phyloP scores from a whole-genome alignment of 768 basidiomycete genomes.

The Candolleomyces aberdarensis region DNA sequence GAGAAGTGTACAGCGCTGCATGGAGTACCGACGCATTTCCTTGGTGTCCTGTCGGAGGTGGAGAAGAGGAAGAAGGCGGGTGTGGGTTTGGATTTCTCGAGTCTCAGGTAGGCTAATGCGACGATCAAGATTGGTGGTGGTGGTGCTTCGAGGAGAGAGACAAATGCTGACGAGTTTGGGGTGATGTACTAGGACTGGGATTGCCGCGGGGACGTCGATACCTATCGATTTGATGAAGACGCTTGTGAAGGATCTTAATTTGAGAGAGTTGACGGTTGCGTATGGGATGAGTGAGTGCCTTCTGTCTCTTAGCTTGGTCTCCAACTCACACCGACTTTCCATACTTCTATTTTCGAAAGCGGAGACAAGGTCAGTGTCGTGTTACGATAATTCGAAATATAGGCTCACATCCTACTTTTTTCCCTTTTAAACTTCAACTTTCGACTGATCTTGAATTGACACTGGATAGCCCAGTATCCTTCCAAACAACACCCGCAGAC shows the following conservation, averaged over 20 bases:
- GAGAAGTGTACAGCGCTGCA: constrained; percentile 79
- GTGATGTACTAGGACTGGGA: constrained; percentile 64
- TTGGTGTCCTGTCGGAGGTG: constrained; percentile 69
- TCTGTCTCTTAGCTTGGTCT: neutral
- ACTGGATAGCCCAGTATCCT: constrained; percentile 76
- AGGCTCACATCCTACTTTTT: too few relatives aligned
- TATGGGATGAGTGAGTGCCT: constrained; percentile 80
- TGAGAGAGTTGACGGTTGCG: constrained; percentile 69
- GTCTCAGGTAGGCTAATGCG: constrained; percentile 45
- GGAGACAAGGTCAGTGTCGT: constrained; percentile 58
- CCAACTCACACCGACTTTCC: constrained; percentile 4
- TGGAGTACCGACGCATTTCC: constrained; percentile 84
- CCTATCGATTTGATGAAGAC: constrained; percentile 79
- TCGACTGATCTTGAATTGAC: too few relatives aligned
- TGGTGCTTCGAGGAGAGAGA: neutral
- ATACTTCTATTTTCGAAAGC: constrained; percentile 36
- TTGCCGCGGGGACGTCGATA: constrained; percentile 76
- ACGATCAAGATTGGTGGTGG: too few relatives aligned
- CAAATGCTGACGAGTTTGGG: neutral
- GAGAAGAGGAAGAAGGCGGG: constrained; percentile 48
- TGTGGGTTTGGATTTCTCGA: constrained; percentile 43
- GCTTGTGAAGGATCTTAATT: constrained; percentile 63
- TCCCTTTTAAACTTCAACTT: too few relatives aligned
- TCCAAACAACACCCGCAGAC: constrained; percentile 72
- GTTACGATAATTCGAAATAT: too few relatives aligned